Evolutionary conservation across 179 eudicot genomes (phyloP).

Genomic region (Nepenthes alata): DNA sequence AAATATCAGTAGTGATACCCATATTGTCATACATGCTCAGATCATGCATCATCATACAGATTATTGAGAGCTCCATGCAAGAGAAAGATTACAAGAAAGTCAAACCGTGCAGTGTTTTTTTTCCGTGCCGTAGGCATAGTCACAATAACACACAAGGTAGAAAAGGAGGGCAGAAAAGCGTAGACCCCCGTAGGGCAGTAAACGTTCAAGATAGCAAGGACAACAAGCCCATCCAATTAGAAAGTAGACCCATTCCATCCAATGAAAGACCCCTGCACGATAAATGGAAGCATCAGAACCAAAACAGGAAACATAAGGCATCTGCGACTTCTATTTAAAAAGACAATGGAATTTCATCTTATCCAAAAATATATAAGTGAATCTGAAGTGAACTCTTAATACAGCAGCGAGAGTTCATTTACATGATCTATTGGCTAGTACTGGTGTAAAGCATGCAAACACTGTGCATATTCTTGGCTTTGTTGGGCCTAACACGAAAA

Average conservation of each 20-base stretch:
- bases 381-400: not conserved
- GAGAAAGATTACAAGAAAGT: too few species aligned
- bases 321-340: too few species aligned
- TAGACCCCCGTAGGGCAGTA: not conserved
- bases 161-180: too few species aligned
- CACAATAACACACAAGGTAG: too few species aligned
- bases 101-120: too few species aligned
- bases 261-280: slow-evolving; percentile 60
- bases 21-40: too few species aligned
- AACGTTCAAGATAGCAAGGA: not conserved
- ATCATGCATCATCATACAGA: too few species aligned
- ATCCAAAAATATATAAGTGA: too few species aligned
- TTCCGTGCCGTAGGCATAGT: too few species aligned
- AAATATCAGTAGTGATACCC: too few species aligned
- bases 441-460: slow-evolving; percentile 98
- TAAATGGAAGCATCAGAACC: not conserved
- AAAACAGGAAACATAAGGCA: not conserved
- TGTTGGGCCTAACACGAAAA: slow-evolving; percentile 66
- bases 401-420: slow-evolving; percentile 24
- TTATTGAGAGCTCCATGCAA: too few species aligned
- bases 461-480: slow-evolving; percentile 81
- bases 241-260: slow-evolving; percentile 91
- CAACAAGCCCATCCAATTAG: slow-evolving; percentile 11
- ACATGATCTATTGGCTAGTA: slow-evolving; percentile 56
- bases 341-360: too few species aligned